Percentiles rank a stretch among this genome's conserved stretches.
Evolutionary conservation across 2,329 filamentous ascomycete genomes (phyloP).

Genomic region (Cercospora zeae-maydis): DNA sequence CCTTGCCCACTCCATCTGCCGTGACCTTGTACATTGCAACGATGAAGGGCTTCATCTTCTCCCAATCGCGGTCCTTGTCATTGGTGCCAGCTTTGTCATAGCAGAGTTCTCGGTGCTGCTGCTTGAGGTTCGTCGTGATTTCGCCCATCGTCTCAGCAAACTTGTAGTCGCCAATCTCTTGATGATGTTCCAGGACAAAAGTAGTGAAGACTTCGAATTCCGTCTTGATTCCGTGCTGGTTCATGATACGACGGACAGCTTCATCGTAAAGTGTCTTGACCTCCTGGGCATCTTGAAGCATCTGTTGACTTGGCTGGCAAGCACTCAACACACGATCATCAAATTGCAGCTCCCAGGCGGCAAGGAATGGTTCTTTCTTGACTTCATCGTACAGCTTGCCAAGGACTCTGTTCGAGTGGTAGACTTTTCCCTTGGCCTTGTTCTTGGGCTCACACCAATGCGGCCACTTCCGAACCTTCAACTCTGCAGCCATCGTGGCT

Average conservation of each 20-base stretch:
- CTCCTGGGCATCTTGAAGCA: conserved; percentile 57
- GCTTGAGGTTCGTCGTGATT: conserved; percentile 63
- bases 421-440: conserved; percentile 49
- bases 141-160: conserved; percentile 76
- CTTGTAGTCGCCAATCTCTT: conserved; percentile 74
- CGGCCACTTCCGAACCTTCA: conserved; percentile 66
- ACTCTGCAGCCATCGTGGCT: conserved; percentile 60
- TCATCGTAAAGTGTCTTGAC: conserved; percentile 78
- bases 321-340: conserved; percentile 68
- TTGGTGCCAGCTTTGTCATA: conserved; percentile 57
- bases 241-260: conserved; percentile 73
- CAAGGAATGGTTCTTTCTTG: conserved; percentile 63
- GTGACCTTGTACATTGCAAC: conserved; percentile 88
- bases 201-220: conserved; percentile 92
- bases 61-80: conserved; percentile 42
- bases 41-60: conserved; percentile 66
- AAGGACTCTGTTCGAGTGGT: conserved; percentile 67
- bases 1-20: conserved; percentile 62
- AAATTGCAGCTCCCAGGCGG: conserved; percentile 69
- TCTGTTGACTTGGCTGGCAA: conserved; percentile 54
- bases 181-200: conserved; percentile 73
- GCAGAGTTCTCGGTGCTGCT: conserved; percentile 65
- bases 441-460: conserved; percentile 74
- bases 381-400: conserved; percentile 81
- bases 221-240: conserved; percentile 74